These are phyloP conservation scores for Fusarium brevicatenulatum DNA, from an alignment of 2,329 filamentous ascomycete species.

Conservation along the genomic window DNA sequence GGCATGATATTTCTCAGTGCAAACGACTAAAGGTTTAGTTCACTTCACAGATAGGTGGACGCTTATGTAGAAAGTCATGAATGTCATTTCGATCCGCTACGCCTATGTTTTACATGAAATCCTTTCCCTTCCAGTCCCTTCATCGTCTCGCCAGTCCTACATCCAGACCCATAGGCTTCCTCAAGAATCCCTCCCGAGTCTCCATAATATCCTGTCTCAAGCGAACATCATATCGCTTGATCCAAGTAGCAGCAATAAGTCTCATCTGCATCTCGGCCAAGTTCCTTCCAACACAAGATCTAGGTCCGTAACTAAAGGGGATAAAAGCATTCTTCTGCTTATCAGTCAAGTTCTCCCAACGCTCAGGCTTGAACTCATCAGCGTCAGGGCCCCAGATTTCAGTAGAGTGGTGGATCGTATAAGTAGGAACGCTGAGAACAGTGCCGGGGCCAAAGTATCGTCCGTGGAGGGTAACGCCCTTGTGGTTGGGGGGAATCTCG, in stretches of 20 bases:
- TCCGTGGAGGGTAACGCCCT: slow-evolving; percentile 73
- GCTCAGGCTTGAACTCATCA: slow-evolving; percentile 78
- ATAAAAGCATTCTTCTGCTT: slow-evolving; percentile 79
- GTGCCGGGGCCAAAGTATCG: slow-evolving; percentile 80
- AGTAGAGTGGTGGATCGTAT: slow-evolving; percentile 81
- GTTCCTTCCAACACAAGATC: slow-evolving; percentile 80
- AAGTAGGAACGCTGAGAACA: slow-evolving; percentile 81
- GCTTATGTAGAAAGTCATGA: not conserved
- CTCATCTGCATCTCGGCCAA: slow-evolving; percentile 90
- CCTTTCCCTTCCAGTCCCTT: accelerated
- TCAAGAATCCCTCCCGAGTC: slow-evolving; percentile 82
- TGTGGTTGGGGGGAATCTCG: slow-evolving; percentile 70
- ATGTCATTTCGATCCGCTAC: not conserved
- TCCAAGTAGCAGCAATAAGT: slow-evolving; percentile 77
- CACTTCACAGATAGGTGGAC: accelerated
- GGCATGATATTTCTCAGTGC: accelerated
- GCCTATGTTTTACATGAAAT: not conserved
- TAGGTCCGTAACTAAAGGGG: slow-evolving; percentile 77
- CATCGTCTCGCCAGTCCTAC: slow-evolving; percentile 37
- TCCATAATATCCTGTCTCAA: slow-evolving; percentile 71
- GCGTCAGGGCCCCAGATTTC: slow-evolving; percentile 79
- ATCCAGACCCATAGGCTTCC: slow-evolving; percentile 78
- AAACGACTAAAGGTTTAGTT: no score
- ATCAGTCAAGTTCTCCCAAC: slow-evolving; percentile 73
- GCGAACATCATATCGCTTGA: slow-evolving; percentile 60